Conservation (phyloP, 441 rosid genomes). For the Flueggea neowawraea region DNA sequence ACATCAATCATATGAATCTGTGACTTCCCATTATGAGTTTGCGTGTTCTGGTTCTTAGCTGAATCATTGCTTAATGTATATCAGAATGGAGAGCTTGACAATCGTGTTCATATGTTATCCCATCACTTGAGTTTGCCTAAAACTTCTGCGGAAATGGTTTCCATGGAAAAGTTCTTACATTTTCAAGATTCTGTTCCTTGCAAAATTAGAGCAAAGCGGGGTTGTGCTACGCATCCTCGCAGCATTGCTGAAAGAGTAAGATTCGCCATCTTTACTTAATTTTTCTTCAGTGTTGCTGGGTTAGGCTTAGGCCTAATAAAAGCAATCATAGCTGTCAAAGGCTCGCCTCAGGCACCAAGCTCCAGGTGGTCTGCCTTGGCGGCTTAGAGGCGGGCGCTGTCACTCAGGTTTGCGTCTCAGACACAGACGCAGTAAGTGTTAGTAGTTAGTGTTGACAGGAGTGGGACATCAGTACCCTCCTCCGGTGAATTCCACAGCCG, state of each 20-base stretch:
- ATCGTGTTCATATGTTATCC: constrained; percentile 43
- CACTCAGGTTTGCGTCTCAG: too few species aligned
- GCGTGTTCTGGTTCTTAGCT: constrained; percentile 6
- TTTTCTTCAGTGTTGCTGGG: not conserved
- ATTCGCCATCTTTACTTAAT: not conserved
- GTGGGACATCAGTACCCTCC: too few species aligned
- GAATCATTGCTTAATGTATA: not conserved
- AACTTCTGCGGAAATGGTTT: constrained; percentile 50
- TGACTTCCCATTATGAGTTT: not conserved
- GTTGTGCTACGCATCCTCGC: constrained; percentile 97
- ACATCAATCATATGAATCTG: not conserved
- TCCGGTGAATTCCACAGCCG: too few species aligned
- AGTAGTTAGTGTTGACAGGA: too few species aligned
- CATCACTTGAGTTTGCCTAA: constrained; percentile 66
- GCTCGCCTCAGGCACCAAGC: too few species aligned
- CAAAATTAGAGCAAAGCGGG: constrained; percentile 90
- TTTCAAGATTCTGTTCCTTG: constrained; percentile 90
- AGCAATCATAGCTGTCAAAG: too few species aligned
- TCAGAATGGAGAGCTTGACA: constrained; percentile 58
- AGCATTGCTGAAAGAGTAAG: constrained; percentile 93
- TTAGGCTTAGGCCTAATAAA: too few species aligned
- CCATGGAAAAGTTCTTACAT: constrained; percentile 60
- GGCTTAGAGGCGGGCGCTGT: too few species aligned
- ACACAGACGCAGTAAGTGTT: too few species aligned
- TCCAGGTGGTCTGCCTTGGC: too few species aligned